A percentile compares a stretch with the other conserved stretches of the same genome.
These are phyloP conservation scores for Trichosporon faecale DNA, from an alignment of 1,284 basidiomycete genomes.

Conservation along the genomic window DNA sequence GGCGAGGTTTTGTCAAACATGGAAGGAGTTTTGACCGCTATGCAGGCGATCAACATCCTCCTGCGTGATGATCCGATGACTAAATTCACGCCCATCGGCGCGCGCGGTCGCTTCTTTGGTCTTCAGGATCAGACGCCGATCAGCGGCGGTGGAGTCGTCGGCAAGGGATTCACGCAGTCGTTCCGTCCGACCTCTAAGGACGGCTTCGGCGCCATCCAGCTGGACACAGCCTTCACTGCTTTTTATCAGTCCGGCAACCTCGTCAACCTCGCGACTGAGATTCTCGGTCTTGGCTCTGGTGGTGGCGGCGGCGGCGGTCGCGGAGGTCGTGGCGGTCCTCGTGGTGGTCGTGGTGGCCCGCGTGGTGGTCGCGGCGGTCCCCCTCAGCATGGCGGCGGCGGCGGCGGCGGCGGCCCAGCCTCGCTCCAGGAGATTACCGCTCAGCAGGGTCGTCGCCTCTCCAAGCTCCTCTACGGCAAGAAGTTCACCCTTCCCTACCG, in stretches of 20 bases:
- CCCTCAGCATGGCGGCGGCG: constrained; percentile 23
- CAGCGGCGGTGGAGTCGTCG: constrained; percentile 43
- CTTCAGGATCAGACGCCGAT: constrained; percentile 37
- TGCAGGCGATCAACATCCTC: constrained; percentile 48
- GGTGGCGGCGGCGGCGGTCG: constrained; percentile 33
- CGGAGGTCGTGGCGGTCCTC: constrained; percentile 28
- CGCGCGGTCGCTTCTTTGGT: constrained; percentile 45
- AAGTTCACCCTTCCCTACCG: constrained; percentile 42
- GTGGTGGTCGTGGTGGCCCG: constrained; percentile 27
- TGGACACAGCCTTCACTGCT: constrained; percentile 51
- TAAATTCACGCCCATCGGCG: constrained; percentile 45
- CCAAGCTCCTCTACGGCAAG: constrained; percentile 39
- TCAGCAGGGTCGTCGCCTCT: constrained; percentile 37
- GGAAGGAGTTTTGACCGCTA: constrained; percentile 29
- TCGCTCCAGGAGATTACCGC: constrained; percentile 32
- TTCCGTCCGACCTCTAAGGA: constrained; percentile 38
- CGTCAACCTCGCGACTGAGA: constrained; percentile 33
- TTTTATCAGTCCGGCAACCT: constrained; percentile 47
- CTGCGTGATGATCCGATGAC: constrained; percentile 44
- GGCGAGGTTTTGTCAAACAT: constrained; percentile 29
- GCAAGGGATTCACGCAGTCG: constrained; percentile 50
- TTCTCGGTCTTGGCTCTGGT: constrained; percentile 35
- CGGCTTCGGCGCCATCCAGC: constrained; percentile 38
- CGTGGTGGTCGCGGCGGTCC: constrained; percentile 32
- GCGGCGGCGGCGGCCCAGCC: constrained; percentile 23